Conservation (phyloP, 2,329 filamentous ascomycete species). For the Botrytis sinoallii region DNA sequence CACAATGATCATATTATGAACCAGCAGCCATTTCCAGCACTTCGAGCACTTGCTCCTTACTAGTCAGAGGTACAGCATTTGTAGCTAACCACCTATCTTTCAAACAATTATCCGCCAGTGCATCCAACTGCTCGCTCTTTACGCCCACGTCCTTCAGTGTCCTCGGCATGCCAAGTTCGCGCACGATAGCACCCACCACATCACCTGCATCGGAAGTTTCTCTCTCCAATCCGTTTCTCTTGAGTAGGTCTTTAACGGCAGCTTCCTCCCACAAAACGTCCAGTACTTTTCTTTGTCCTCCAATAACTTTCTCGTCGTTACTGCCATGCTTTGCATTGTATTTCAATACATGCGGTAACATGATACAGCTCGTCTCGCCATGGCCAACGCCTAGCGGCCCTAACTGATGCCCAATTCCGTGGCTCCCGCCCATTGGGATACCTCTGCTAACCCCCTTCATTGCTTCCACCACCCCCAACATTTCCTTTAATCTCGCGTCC, state of each 20-base stretch:
- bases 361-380: constrained; percentile 57
- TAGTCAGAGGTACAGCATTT: constrained; percentile 48
- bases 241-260: constrained; percentile 22
- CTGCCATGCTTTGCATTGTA: constrained; percentile 44
- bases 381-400: constrained; percentile 50
- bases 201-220: constrained; percentile 47
- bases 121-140: constrained; percentile 46
- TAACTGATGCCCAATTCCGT: constrained; percentile 45
- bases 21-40: constrained; percentile 41
- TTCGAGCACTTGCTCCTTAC: constrained; percentile 49
- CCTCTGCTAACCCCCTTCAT: constrained; percentile 47
- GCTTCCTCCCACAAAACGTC: constrained; percentile 29
- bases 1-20: background rate
- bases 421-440: constrained; percentile 41
- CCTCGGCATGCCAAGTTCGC: constrained; percentile 52
- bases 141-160: constrained; percentile 51
- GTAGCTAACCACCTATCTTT: constrained; percentile 49
- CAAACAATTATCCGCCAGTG: constrained; percentile 49
- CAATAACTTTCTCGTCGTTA: constrained; percentile 21
- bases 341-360: constrained; percentile 54
- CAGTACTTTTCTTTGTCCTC: constrained; percentile 27
- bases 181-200: constrained; percentile 49
- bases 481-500: constrained; percentile 25
- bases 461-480: constrained; percentile 49
- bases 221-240: constrained; percentile 25